These are phyloP conservation scores for Ulmus americana DNA, from an alignment of 331 rosid genomes.

Conservation along the genomic window DNA sequence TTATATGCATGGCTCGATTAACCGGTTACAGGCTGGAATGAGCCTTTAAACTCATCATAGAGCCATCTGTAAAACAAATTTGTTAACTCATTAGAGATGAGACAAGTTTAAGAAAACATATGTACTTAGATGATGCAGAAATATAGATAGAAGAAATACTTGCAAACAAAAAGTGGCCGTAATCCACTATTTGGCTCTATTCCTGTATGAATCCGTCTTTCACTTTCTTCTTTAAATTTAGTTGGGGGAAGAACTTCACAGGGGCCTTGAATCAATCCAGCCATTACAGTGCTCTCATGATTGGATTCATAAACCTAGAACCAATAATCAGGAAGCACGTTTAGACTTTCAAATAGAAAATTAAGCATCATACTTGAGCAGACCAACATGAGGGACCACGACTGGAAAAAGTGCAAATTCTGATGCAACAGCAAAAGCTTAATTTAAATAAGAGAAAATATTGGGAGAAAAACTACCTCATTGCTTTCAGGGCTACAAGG, in stretches of 20 bases:
- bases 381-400: background rate
- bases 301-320: constrained; percentile 72
- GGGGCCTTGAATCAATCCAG: constrained; percentile 62
- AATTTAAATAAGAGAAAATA: background rate
- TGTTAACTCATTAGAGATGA: background rate
- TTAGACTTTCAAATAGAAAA: constrained; percentile 14
- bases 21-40: constrained; percentile 57
- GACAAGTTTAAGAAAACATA: background rate
- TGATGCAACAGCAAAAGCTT: background rate
- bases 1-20: constrained; percentile 29
- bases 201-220: constrained; percentile 44
- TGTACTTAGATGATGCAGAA: background rate
- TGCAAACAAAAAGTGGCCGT: constrained; percentile 67
- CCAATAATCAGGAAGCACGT: constrained; percentile 9
- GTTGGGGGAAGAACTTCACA: constrained; percentile 67
- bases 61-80: constrained; percentile 63
- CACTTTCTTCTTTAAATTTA: constrained; percentile 63
- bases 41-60: constrained; percentile 58
- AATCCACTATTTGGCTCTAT: constrained; percentile 33
- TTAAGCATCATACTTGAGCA: constrained; percentile 9
- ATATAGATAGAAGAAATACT: constrained; percentile 36
- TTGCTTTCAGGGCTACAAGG: constrained; percentile 61
- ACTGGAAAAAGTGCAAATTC: background rate
- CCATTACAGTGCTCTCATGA: constrained; percentile 51
- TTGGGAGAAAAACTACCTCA: constrained; percentile 48